Percentiles rank a stretch among this genome's conserved stretches.
These are phyloP conservation scores for Vanrija humicola DNA, from an alignment of 1,284 basidiomycete species.

Conservation along the genomic window DNA sequence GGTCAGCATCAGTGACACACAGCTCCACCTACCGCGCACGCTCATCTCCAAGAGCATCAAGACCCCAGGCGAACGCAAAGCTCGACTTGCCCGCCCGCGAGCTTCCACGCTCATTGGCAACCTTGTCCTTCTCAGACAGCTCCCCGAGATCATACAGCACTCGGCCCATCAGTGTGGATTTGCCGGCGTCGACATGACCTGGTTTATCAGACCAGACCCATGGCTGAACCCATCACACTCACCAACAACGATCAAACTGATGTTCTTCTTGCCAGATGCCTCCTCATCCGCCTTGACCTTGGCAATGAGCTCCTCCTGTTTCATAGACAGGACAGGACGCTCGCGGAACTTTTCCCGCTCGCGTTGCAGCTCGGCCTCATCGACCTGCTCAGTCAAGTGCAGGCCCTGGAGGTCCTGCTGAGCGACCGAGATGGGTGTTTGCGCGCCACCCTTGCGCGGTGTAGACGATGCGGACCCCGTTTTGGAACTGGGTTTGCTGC, in stretches of 20 bases:
- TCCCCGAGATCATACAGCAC: constrained; percentile 86
- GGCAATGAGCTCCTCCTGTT: constrained; percentile 78
- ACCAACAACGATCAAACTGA: constrained; percentile 94
- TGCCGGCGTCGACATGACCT: constrained; percentile 98
- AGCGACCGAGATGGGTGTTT: constrained; percentile 17
- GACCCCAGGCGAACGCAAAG: constrained; percentile 96
- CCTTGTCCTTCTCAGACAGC: constrained; percentile 77
- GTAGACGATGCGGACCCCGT: constrained; percentile 17
- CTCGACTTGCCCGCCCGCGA: constrained; percentile 86
- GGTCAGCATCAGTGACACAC: constrained; percentile 6
- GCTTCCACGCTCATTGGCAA: constrained; percentile 85
- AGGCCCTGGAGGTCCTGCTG: constrained; percentile 64
- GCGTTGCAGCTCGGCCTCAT: constrained; percentile 50
- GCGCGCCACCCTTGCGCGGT: constrained; percentile 52
- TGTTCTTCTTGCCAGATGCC: constrained; percentile 60
- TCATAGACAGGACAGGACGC: constrained; percentile 62
- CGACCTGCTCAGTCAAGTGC: constrained; percentile 57
- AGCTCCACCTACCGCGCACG: constrained; percentile 64
- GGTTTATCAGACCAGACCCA: constrained; percentile 6
- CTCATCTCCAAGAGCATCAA: constrained; percentile 91
- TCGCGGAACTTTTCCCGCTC: constrained; percentile 54
- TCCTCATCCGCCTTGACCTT: constrained; percentile 65
- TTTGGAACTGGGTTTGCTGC: constrained; percentile 13
- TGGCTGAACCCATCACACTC: constrained; percentile 33
- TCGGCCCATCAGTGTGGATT: constrained; percentile 95